Evolutionary conservation across 2,329 filamentous ascomycete species (phyloP).

Genomic region (Cryphonectria carpinicola): DNA sequence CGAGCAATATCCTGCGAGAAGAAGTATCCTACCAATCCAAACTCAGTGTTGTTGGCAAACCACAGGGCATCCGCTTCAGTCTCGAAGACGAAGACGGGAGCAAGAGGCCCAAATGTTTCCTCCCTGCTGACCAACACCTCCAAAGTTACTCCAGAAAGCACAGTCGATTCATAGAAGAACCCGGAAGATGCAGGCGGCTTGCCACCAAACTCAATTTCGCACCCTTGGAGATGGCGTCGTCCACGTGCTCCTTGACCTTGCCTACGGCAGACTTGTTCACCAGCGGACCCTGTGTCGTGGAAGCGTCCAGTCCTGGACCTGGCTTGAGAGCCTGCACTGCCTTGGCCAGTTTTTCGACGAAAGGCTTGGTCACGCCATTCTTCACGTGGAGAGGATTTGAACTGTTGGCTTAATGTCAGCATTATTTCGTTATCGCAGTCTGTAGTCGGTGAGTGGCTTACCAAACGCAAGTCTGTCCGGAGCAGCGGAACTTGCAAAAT

Average conservation of each 20-base stretch:
- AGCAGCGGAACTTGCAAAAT: slow-evolving; percentile 36
- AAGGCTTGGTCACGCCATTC: not conserved
- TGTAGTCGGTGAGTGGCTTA: not conserved
- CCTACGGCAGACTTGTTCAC: slow-evolving; percentile 20
- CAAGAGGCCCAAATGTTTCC: not conserved
- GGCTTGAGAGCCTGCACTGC: not conserved
- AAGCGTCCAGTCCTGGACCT: not conserved
- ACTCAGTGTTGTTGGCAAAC: slow-evolving; percentile 8
- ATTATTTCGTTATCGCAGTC: not conserved
- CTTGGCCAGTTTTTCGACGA: not conserved
- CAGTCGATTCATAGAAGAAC: not conserved
- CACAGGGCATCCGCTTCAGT: not conserved
- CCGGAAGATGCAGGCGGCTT: slow-evolving; percentile 44
- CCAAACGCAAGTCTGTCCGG: slow-evolving; percentile 67
- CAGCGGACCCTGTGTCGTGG: not conserved
- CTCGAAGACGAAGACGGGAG: not conserved
- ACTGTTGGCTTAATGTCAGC: not conserved
- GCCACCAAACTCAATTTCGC: slow-evolving; percentile 43
- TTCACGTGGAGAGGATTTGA: not conserved
- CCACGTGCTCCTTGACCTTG: slow-evolving; percentile 31
- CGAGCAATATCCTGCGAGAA: slow-evolving; percentile 10
- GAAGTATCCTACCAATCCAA: slow-evolving; percentile 4
- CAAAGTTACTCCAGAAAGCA: not conserved
- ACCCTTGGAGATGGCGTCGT: slow-evolving; percentile 31
- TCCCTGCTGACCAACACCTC: not conserved